A percentile compares a stretch with the other conserved stretches of the same genome.
Conservation (phyloP, 495 filamentous ascomycete genomes). For the Choiromyces venosus region DNA sequence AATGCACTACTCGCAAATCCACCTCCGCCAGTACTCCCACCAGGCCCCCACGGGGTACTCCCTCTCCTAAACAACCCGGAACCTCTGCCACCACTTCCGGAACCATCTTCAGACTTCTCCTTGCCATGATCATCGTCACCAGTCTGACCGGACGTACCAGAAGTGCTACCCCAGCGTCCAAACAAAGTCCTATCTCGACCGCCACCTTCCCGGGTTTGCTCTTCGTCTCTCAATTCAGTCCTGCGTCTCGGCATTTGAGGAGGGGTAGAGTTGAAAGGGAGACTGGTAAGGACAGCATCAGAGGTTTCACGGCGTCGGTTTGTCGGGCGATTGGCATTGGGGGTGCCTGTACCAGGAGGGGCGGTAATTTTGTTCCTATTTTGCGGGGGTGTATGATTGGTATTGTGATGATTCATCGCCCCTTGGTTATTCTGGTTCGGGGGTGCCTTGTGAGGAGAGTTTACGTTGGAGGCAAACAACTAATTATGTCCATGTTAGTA, state of each 20-base stretch:
- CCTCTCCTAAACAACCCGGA: conserved; percentile 39
- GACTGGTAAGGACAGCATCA: conserved; percentile 62
- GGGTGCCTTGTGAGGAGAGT: conserved; percentile 83
- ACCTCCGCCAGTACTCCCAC: conserved; percentile 20
- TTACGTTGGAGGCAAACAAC: conserved; percentile 79
- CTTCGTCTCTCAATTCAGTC: conserved; percentile 56
- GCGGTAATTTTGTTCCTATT: conserved; percentile 35
- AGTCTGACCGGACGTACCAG: conserved; percentile 46
- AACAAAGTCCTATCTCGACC: conserved; percentile 39
- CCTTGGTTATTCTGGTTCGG: conserved; percentile 67
- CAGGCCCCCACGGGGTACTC: conserved; percentile 35
- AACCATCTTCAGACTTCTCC: conserved; percentile 32
- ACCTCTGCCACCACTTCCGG: conserved; percentile 33
- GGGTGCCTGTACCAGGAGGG: conserved; percentile 40
- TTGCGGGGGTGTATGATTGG: conserved; percentile 34
- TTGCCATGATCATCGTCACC: conserved; percentile 38
- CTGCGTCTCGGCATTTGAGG: conserved; percentile 65
- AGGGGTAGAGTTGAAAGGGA: conserved; percentile 52
- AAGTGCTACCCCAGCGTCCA: conserved; percentile 48
- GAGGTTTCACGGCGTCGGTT: conserved; percentile 80
- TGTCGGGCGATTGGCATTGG: conserved; percentile 62
- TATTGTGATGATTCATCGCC: conserved; percentile 38
- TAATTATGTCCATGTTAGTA: conserved; percentile 44
- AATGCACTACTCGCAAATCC: conserved; percentile 35
- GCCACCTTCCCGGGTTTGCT: conserved; percentile 34